Percentiles rank a stretch among this genome's conserved stretches.
phyloP scores from a whole-genome alignment of 176 grass and related monocot species.

The Zea mays region Zm-B73-REFERENCE-NAM-5.0 NC_050101.1:159448501-159449000 shows the following conservation, averaged over 20 bases:
- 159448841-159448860: neutral
- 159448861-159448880: neutral
- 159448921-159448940: too few species aligned
- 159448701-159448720: slow-evolving; percentile 9
- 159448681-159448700: slow-evolving; percentile 31
- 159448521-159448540: slow-evolving; percentile 60
- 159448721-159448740: slow-evolving; percentile 17
- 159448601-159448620: neutral
- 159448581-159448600: neutral
- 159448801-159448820: neutral
- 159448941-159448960: neutral
- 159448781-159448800: neutral
- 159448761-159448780: neutral
- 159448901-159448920: too few species aligned
- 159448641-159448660: slow-evolving; percentile 17
- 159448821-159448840: neutral
- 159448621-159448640: neutral
- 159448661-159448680: slow-evolving; percentile 5
- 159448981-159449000: too few species aligned
- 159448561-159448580: slow-evolving; percentile 9
- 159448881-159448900: neutral
- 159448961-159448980: too few species aligned
- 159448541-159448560: slow-evolving; percentile 49
- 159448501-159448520: slow-evolving; percentile 25
- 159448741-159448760: neutral